Base-by-base conservation (phyloP, 306 rosid species). In the Cucurbita argyrosperma region DNA sequence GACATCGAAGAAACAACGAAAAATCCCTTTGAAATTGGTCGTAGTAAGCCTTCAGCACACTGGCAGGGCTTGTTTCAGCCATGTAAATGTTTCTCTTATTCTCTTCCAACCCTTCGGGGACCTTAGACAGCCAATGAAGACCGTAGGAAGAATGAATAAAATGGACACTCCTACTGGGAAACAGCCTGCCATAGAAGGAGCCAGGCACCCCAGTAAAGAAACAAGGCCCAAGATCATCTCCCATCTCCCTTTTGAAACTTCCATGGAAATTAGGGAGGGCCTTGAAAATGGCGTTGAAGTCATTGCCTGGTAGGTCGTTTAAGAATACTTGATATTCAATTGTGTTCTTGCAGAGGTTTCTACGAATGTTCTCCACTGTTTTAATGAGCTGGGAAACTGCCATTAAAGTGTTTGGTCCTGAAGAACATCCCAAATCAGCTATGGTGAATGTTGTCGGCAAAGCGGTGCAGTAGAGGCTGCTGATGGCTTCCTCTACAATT, bases 271-370 rank as follows among this genome's bases (percentile, higher is more conserved):
- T 53, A 0, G 90, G 86, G 3, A 87, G 50, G 1, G 80, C 71
- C 54, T 57, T 68, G 49, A 87, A 82, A 3, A 87, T 30, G 4
- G 79, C 43, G 16, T 86, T 86, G 83, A 86, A 88, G 70, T 88
- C 94, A 18, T 86, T 88, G 12, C 35, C 74, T 0, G 79, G 86
- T 16, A 88, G 80, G 72, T 86, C 89, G 15, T 89, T 89, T 1
- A 87, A 62, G 37, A 81, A 83, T 1, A 80, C 67, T 76, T 83
- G 90, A 12, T 83, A 61, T 14, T 42, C 10, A 0, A 79, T 74
- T 39, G 78, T 15, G 5, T 40, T 18, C 0, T 1, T 74, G 10
- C 53, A 15, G 4, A 67, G 75, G 52, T 63, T 54, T 0, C 1
- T 6, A 40, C 64, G 74, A 0, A 35, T 35, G 0, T 39, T 53